A percentile compares a stretch with the other conserved stretches of the same genome.
Conservation (phyloP, 768 basidiomycete genomes). For the Mycena galopus region DNA sequence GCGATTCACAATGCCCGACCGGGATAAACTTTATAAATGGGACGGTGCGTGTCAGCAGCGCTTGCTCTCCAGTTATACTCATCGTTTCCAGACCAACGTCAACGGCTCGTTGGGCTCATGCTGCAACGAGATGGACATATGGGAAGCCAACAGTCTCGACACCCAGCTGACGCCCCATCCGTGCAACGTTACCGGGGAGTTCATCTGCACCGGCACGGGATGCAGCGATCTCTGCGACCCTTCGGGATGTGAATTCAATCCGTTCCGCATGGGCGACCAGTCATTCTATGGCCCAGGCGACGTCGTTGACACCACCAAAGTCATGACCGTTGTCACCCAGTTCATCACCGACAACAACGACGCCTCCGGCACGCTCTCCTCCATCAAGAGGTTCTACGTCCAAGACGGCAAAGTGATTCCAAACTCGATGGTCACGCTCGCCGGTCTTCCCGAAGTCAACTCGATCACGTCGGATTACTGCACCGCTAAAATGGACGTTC, state of each 20-base stretch:
- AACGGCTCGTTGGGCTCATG: conserved; percentile 52
- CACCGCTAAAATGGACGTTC: conserved; percentile 48
- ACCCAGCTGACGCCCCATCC: conserved; percentile 54
- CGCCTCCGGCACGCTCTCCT: conserved; percentile 49
- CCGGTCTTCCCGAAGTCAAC: conserved; percentile 47
- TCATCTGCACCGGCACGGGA: conserved; percentile 46
- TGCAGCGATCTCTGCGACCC: conserved; percentile 50
- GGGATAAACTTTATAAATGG: conserved; percentile 62
- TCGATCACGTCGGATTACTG: conserved; percentile 53
- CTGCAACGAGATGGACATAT: conserved; percentile 58
- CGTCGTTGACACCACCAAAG: conserved; percentile 51
- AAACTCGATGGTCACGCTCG: conserved; percentile 48
- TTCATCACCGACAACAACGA: conserved; percentile 53
- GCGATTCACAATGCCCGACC: conserved; percentile 60
- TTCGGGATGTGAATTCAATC: conserved; percentile 59
- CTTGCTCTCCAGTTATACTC: conserved; percentile 42
- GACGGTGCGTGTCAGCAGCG: conserved; percentile 45
- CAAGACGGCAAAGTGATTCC: conserved; percentile 53
- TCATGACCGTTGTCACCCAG: conserved; percentile 57
- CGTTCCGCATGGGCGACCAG: conserved; percentile 53
- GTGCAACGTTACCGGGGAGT: conserved; percentile 48
- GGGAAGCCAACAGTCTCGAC: conserved; percentile 55
- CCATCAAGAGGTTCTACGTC: conserved; percentile 55
- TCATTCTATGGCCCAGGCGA: conserved; percentile 51
- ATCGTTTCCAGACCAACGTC: conserved; percentile 45